phyloP scores from a whole-genome alignment of 805 yeast genomes.

The Helenozyma rhizophorensis region DNA sequence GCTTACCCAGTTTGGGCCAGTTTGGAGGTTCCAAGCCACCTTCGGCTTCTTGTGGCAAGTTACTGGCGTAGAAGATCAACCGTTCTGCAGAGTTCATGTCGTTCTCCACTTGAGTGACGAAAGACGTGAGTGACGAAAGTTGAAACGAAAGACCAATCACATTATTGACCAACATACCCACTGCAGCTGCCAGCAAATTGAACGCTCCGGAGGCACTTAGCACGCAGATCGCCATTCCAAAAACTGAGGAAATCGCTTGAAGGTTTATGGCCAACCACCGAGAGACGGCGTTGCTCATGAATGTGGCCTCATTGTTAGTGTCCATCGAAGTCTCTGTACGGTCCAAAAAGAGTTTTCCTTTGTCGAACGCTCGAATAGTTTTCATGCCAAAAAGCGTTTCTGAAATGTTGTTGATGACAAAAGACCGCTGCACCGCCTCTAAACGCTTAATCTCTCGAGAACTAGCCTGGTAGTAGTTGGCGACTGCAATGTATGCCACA shows the following conservation, averaged over 20 bases:
- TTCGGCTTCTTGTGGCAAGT: constrained; percentile 21
- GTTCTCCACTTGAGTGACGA: constrained; percentile 6
- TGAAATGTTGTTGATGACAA: constrained; percentile 6
- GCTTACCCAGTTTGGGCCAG: constrained; percentile 9
- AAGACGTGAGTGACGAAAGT: constrained; percentile 1
- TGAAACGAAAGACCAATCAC: constrained; percentile 3
- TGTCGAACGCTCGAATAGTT: constrained; percentile 3
- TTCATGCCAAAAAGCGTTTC: constrained; percentile 8
- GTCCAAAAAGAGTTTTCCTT: neutral
- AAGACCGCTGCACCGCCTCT: constrained; percentile 8
- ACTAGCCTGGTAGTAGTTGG: constrained; percentile 7
- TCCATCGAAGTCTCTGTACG: constrained; percentile 1
- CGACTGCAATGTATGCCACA: neutral
- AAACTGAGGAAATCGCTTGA: neutral
- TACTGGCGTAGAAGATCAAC: constrained; percentile 12
- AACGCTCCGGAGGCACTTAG: constrained; percentile 17
- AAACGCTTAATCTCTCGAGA: constrained; percentile 9
- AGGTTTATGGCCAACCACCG: constrained; percentile 4
- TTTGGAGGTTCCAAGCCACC: constrained; percentile 26
- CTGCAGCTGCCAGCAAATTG: constrained; percentile 11
- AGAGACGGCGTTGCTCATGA: constrained; percentile 5
- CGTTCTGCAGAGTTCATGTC: constrained; percentile 11
- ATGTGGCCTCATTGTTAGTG: constrained; percentile 8
- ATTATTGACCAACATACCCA: constrained; percentile 7
- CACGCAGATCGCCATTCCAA: constrained; percentile 6